Evolutionary conservation across 129 eudicot species (phyloP).

Genomic region (Daucus carota): DNA sequence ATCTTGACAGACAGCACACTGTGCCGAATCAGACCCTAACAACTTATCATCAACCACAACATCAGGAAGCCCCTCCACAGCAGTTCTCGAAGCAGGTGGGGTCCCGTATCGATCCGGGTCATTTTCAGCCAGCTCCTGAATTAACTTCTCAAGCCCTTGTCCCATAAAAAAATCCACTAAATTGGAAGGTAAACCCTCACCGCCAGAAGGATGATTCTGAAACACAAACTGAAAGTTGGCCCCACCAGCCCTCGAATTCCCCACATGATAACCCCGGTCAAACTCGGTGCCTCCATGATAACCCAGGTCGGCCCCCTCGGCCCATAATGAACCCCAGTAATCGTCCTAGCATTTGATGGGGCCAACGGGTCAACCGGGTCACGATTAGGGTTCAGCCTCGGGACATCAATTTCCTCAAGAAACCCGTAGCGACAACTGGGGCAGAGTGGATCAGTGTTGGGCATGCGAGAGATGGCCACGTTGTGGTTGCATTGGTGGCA

Average conservation of each 20-base stretch:
- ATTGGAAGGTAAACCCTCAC: no score
- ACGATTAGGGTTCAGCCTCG: no score
- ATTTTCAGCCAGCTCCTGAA: constrained; percentile 57
- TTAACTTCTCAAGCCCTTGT: constrained; percentile 55
- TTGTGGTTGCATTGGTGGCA: no score
- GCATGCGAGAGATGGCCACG: no score
- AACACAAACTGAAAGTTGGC: constrained; percentile 29
- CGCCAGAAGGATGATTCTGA: no score
- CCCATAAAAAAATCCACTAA: no score
- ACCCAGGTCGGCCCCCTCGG: not conserved
- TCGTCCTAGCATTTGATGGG: no score
- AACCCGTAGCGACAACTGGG: no score
- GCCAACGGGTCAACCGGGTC: no score
- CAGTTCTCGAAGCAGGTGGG: constrained; percentile 50
- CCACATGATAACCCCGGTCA: constrained; percentile 24
- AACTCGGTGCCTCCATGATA: constrained; percentile 1
- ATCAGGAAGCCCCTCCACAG: constrained; percentile 44
- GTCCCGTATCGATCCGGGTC: constrained; percentile 59
- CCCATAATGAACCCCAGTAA: no score
- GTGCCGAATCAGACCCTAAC: constrained; percentile 30
- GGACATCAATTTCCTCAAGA: no score
- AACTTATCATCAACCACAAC: constrained; percentile 35
- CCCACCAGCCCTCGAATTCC: constrained; percentile 28
- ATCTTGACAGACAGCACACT: constrained; percentile 45
- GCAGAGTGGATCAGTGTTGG: no score